Percentiles rank a stretch among this genome's conserved stretches.
Conservation (phyloP, 441 rosid genomes). For the Melastoma candidum region DNA sequence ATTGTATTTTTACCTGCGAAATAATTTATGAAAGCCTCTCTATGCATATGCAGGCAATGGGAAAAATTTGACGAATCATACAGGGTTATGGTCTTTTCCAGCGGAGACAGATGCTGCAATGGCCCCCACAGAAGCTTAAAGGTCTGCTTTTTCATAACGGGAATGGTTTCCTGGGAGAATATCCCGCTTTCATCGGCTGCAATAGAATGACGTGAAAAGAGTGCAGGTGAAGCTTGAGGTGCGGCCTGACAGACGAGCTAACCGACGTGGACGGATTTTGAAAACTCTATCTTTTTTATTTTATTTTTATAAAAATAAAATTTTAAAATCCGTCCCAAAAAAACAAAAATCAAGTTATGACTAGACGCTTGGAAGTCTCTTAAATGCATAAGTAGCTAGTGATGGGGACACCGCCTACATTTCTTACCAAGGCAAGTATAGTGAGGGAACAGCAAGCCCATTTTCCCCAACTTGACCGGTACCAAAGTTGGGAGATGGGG, state of each 20-base stretch:
- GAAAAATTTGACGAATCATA: slow-evolving; percentile 72
- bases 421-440: too few species aligned
- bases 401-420: too few species aligned
- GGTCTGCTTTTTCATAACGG: slow-evolving; percentile 25
- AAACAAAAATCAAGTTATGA: too few species aligned
- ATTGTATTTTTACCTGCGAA: not conserved
- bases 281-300: too few species aligned
- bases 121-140: slow-evolving; percentile 91
- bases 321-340: too few species aligned
- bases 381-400: too few species aligned
- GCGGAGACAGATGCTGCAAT: slow-evolving; percentile 91
- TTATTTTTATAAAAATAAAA: too few species aligned
- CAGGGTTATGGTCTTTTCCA: slow-evolving; percentile 56
- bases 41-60: slow-evolving; percentile 46
- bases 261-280: slow-evolving; percentile 81
- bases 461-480: too few species aligned
- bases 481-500: too few species aligned
- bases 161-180: not conserved
- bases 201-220: not conserved
- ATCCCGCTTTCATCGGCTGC: not conserved
- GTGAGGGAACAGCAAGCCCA: too few species aligned
- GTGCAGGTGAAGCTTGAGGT: slow-evolving; percentile 66
- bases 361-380: too few species aligned
- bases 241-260: slow-evolving; percentile 75
- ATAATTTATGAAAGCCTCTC: not conserved